Percentiles rank a stretch among this genome's conserved stretches.
Conservation (phyloP, 2,329 filamentous ascomycete genomes). For the Keithomyces neogunnii region DNA sequence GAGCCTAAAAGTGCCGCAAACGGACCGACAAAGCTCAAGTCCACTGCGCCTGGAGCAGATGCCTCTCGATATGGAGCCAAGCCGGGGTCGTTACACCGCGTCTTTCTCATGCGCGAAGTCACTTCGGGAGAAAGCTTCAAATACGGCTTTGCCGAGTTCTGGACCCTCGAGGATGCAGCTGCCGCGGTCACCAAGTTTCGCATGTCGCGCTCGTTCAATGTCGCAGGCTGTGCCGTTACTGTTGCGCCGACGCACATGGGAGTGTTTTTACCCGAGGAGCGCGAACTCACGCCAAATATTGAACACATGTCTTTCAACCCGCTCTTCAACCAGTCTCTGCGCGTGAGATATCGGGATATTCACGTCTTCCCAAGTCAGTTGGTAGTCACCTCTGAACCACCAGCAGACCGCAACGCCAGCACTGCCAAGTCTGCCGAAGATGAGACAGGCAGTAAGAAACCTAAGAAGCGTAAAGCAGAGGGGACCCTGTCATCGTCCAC, state of each 20-base stretch:
- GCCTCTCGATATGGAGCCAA: slow-evolving; percentile 59
- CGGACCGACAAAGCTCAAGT: slow-evolving; percentile 46
- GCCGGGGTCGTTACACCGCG: slow-evolving; percentile 65
- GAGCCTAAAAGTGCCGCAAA: slow-evolving; percentile 33
- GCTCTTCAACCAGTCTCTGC: slow-evolving; percentile 57
- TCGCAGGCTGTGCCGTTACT: slow-evolving; percentile 62
- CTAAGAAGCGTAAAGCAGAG: slow-evolving; percentile 49
- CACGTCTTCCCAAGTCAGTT: slow-evolving; percentile 62
- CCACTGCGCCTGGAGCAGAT: slow-evolving; percentile 46
- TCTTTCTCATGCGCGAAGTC: slow-evolving; percentile 69
- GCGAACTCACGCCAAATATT: slow-evolving; percentile 44
- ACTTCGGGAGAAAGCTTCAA: slow-evolving; percentile 64
- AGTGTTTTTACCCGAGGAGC: slow-evolving; percentile 69
- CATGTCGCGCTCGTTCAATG: slow-evolving; percentile 66
- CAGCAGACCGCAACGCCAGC: slow-evolving; percentile 21
- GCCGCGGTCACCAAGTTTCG: slow-evolving; percentile 65
- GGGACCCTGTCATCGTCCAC: slow-evolving; percentile 17
- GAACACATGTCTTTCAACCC: slow-evolving; percentile 61
- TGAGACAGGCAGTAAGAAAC: slow-evolving; percentile 27
- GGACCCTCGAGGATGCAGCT: slow-evolving; percentile 65
- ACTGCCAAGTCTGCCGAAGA: slow-evolving; percentile 14
- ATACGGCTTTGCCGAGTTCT: slow-evolving; percentile 81
- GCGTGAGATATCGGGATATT: slow-evolving; percentile 69
- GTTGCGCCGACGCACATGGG: slow-evolving; percentile 75
- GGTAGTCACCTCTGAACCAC: slow-evolving; percentile 45